Base-by-base conservation (phyloP, 1,284 basidiomycete species). In the Macrocystidia cucumis region DNA sequence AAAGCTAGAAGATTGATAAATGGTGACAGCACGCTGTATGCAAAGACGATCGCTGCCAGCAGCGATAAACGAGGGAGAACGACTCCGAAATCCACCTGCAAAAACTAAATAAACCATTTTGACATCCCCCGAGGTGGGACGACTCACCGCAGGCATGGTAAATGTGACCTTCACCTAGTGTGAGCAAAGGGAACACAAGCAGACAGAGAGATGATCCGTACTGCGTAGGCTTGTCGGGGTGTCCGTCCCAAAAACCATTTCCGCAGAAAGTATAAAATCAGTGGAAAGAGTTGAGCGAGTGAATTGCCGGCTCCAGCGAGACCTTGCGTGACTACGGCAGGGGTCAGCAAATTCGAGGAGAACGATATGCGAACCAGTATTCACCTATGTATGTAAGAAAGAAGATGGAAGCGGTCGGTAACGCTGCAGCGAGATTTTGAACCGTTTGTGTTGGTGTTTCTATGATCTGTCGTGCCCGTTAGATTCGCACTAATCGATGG, bases 321-420 rank as follows among this genome's bases (percentile, higher is more conserved):
- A 20, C 68, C 66, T 50, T 72, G 68, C 0, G 68, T 67, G 4
- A 71, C 65, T 71, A 38, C 2, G 18, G 19, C 11, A 35, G 8
- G 17, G 3, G 34, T 34, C 14, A 34, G 24, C 22, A 12, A 26
- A 18, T 26, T 6, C 17, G 31, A 14, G 13, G 19, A 29, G 16
- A 34, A n/a, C 18, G 4, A 16, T 9, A 22, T 20, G n/a, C 34
- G 29, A 24, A 9, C 18, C n/a, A n/a, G 20, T 17, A 42, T 57
- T 43, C 51, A 66, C 79, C 57, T 50, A 80, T 73, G 52, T 80
- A 83, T 7, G 82, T 85, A 41, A 90, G 63, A 68, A 89, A 90
- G 69, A 89, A 90, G 9, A 77, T 78, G 9, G 81, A 82, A 0
- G 82, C 83, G 9, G 66, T 64, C 2, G 86, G 84, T 25, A 90